Base-by-base conservation (phyloP, 1,284 basidiomycete genomes). In the Melampsora abietis-canadensis region DNA sequence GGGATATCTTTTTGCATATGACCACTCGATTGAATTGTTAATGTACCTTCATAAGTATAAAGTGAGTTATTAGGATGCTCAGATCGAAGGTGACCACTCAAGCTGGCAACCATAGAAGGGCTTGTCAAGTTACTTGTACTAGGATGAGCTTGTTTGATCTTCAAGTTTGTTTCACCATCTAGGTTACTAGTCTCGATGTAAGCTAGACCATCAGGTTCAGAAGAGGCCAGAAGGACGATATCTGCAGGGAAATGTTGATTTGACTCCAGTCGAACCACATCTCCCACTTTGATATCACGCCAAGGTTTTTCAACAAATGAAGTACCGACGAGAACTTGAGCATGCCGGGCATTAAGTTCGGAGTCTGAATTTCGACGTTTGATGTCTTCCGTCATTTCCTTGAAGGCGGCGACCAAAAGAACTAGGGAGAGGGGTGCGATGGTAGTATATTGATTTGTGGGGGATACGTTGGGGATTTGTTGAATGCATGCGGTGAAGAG, bases 161-260 rank as follows among this genome's bases (percentile, higher is more conserved):
- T 99, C 78, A 98, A 86, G 81, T 98, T 98, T 5, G 96, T 99
- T 84, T 98, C 95, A 91, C 94, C 95, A 80, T 98, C 96, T 27
- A 99, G 85, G 82, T 99, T 98, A 44, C 92, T 91, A 46, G 92
- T 95, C 84, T 94, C 92, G 46, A 95, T 85, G 78, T 92, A 94
- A 81, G 92, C 93, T 82, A 92, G 84, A 15, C 89, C 88, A 78
- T 94, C 92, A 30, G 82, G 72, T 81, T 94, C 91, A 2, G 91
- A 92, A 48, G 91, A 92, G 78, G 89, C 89, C 62, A 98, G 79
- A 46, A 98, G 85, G 2, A 98, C 82, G 81, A 98, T 86, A 82
- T 98, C 96, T 6, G 96, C 95, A 0, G 96, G 94, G 78, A 98
- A 98, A 82, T 94, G 96, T 76, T 94, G 90, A 83, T 99, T 87